Evolutionary conservation across 805 yeast genomes (phyloP), one percentile per base, ranked within the genome.

Genomic region (Barnettozyma sucrosica): DNA sequence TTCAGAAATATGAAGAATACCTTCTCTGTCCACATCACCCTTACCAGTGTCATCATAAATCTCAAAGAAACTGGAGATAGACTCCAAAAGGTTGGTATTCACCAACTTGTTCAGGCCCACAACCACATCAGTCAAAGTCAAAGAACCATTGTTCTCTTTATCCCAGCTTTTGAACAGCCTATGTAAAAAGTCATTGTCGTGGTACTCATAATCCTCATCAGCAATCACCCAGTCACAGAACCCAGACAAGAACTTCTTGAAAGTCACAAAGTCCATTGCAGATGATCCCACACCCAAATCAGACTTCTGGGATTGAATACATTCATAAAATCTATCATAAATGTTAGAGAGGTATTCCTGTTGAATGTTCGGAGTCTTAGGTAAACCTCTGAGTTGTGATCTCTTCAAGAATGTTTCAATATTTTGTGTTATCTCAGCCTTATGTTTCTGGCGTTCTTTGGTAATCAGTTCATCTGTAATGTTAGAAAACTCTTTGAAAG

Each of bases 351-450:
- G 55, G 34, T 86, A 79, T 0, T 73, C 81, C 23, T 66, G 70
- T 4, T 72, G 63, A 30, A 92, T 66, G 59, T 85, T 78, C 23
- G 72, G 75, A 1, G 87, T 79, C 61, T 83, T 83, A 32, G 95
- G 92, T 46, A 92, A 69, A 64, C 89, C 90, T 55, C 99, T 75
- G 36, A 93, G 64, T 64, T 93, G 97, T 0, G 97, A 88, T 48
- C 96, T 75, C 65, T 92, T 93, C 32, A 93, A 95, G 69, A 92
- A 92, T 1, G 81, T 74, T 55, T 93, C 96, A 51, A 92, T 89
- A 46, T 93, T 92, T 56, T 78, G 86, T 59, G 86, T 80, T 39
- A 93, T 92, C 40, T 82, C 79, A 55, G 82, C 80, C 64, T 89
- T 81, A 63, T 79, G 83, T 60, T 76, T 84, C 21, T 75, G 70